These are phyloP conservation scores for Cryptococcus floricola DNA, from an alignment of 1,284 basidiomycete genomes.

Conservation along the genomic window DNA sequence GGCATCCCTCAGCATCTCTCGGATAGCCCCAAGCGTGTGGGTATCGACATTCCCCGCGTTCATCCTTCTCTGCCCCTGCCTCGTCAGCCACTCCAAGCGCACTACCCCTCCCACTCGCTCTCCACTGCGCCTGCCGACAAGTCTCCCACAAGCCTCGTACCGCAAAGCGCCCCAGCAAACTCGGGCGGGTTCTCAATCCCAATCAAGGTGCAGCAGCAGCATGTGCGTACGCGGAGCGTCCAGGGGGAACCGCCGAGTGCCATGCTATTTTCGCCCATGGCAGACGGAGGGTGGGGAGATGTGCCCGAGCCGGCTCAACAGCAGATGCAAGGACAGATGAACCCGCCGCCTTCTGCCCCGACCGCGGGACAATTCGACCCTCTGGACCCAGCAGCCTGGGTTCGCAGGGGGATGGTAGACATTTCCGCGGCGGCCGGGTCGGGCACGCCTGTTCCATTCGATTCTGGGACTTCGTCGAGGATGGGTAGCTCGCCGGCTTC, in stretches of 20 bases:
- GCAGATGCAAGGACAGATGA: too few relatives aligned
- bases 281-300: constrained; percentile 4
- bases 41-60: neutral
- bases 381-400: constrained; percentile 21
- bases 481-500: neutral
- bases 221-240: constrained; percentile 27
- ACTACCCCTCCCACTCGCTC: neutral
- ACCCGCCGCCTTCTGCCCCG: too few relatives aligned
- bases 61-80: neutral
- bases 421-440: constrained; percentile 6
- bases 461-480: neutral
- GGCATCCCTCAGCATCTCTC: neutral
- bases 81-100: neutral
- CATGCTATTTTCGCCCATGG: constrained; percentile 22
- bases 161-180: constrained; percentile 19
- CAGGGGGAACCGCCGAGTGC: constrained; percentile 35
- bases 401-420: constrained; percentile 13
- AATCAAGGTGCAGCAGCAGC: constrained; percentile 21
- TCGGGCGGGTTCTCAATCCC: constrained; percentile 15
- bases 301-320: constrained; percentile 6
- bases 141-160: constrained; percentile 1
- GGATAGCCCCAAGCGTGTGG: neutral
- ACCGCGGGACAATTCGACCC: neutral
- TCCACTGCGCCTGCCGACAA: neutral
- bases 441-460: neutral